Evolutionary conservation across 1,284 basidiomycete species (phyloP).

Genomic region (Ceratobasidium sp.): DNA sequence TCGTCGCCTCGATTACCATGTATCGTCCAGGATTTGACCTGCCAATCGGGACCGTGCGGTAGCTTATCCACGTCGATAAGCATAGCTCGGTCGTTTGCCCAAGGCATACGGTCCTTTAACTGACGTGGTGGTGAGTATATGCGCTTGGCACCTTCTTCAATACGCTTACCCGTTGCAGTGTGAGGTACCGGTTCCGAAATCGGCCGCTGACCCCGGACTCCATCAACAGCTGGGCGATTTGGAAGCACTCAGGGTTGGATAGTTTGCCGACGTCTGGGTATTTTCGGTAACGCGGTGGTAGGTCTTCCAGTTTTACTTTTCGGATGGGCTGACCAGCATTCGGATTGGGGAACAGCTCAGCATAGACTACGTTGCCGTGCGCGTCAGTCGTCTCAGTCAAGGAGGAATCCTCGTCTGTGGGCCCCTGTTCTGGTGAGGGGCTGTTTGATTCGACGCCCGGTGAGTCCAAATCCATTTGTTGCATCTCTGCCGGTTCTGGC

Average conservation of each 20-base stretch:
- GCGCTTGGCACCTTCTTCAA: no score
- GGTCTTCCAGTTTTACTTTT: neutral
- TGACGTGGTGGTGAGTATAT: neutral
- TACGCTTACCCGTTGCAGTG: neutral
- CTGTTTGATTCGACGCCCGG: neutral
- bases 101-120: neutral
- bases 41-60: neutral
- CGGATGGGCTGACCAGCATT: neutral
- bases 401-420: neutral
- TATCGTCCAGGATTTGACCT: conserved; percentile 38
- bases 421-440: neutral
- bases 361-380: neutral
- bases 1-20: conserved; percentile 39
- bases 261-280: neutral
- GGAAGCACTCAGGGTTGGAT: neutral
- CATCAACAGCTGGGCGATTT: neutral
- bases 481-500: neutral
- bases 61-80: conserved; percentile 11
- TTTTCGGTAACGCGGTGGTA: neutral
- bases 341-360: neutral
- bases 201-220: neutral
- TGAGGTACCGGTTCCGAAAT: neutral
- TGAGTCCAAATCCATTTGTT: neutral
- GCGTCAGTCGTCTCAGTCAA: neutral
- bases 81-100: neutral